These are phyloP conservation scores for Eucalyptus marginata DNA, from an alignment of 345 rosid genomes.

Conservation along the genomic window DNA sequence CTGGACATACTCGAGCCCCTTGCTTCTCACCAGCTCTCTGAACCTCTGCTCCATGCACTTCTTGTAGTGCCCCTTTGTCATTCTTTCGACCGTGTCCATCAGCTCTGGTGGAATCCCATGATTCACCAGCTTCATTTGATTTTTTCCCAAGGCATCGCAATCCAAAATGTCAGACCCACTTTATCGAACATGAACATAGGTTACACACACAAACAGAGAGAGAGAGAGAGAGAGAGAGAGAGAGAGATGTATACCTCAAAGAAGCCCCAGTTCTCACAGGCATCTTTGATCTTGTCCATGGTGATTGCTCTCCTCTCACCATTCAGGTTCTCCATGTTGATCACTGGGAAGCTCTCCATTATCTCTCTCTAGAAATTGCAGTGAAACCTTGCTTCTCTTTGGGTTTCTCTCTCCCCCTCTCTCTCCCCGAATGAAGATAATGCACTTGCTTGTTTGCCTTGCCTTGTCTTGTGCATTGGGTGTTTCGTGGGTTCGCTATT, in stretches of 20 bases:
- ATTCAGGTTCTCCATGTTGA: conserved; percentile 43
- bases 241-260: conserved; percentile 48
- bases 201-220: no score
- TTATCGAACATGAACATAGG: not conserved
- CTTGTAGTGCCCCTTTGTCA: conserved; percentile 69
- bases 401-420: not conserved
- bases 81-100: conserved; percentile 54
- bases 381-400: not conserved
- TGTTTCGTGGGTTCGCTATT: not conserved
- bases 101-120: conserved; percentile 60
- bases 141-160: not conserved
- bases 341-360: conserved; percentile 11
- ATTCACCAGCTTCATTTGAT: conserved; percentile 41
- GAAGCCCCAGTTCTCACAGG: conserved; percentile 97
- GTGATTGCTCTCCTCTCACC: conserved; percentile 43
- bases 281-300: conserved; percentile 69
- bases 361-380: not conserved
- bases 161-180: not conserved
- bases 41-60: conserved; percentile 77
- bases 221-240: not conserved
- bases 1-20: conserved; percentile 40
- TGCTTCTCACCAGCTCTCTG: conserved; percentile 47
- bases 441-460: not conserved
- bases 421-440: not conserved
- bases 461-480: not conserved